Base-by-base conservation (phyloP, 2,329 filamentous ascomycete genomes). In the Dryadomyces quercus-mongolicae region DNA sequence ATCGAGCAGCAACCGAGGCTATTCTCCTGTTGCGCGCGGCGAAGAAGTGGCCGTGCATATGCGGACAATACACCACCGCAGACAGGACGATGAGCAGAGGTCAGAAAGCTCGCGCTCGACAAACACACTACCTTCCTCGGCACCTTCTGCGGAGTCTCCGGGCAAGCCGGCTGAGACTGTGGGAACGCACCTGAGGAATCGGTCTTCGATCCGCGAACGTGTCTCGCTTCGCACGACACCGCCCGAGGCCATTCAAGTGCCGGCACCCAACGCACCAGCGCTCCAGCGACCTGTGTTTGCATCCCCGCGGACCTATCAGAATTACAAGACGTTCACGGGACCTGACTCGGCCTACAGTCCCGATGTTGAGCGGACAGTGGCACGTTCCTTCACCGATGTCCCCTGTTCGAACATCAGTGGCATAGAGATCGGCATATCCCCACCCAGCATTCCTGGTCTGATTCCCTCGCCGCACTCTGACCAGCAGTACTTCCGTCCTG, bases 401-500 rank as follows among this genome's bases (percentile, higher is more conserved):
- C 34, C 46, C 2, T 40, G 25, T 3, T 18, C 52, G 16, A 25
- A 9, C 36, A 63, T 70, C 31, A 68, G 70, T 2, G n/a, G n/a
- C 3, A n/a, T 42, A 7, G 57, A 58, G 15, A 43, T 47, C 10
- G 66, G 69, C 20, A 66, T 72, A 47, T 63, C 70, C 1, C 66
- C 68, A 1, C 71, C 71, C 0, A 61, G 62, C 5, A 62, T 73
- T 16, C 69, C 68, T 0, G 66, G 57, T 9, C 57, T 71, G 1
- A 65, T 76, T 21, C 72, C 73, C 1, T 76, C 74, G 3, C 76
- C 76, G 2, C 68, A 70, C 18, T 78, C 75, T 0, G 77, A 80
- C 20, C 69, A 72, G 53, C 80, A 83, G 58, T 77, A 73, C 59
- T 84, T 82, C 65, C 77, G 75, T 12, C 81, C 81, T 0, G 80